phyloP scores from a whole-genome alignment of 2,329 filamentous ascomycete species.

The Colletotrichum sp. region DNA sequence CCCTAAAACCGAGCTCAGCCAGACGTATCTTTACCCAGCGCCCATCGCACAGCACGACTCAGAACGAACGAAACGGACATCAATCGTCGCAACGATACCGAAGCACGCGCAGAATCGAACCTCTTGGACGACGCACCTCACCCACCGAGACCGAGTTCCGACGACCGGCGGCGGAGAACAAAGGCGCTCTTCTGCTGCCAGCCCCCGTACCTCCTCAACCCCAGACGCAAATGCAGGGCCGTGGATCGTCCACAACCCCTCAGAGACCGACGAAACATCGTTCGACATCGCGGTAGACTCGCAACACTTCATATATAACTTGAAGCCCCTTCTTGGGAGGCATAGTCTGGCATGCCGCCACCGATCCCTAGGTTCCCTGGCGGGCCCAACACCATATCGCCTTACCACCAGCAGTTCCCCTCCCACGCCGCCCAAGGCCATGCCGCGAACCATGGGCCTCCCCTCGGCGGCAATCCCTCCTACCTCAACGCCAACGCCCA shows the following conservation, averaged over 20 bases:
- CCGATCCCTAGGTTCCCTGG: conserved; percentile 51
- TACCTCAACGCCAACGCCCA: conserved; percentile 75
- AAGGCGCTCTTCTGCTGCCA: conserved; percentile 14
- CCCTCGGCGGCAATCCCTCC: conserved; percentile 68
- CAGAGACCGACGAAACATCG: background rate
- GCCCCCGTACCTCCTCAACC: background rate
- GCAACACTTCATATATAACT: background rate
- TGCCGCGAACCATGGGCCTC: conserved; percentile 49
- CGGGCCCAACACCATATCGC: conserved; percentile 48
- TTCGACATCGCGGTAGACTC: background rate
- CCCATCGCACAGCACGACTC: background rate
- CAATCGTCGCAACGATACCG: background rate
- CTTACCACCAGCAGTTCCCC: conserved; percentile 56
- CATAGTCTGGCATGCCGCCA: conserved; percentile 41
- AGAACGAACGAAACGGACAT: background rate
- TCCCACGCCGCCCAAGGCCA: conserved; percentile 58
- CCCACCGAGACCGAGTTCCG: background rate
- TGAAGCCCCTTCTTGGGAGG: background rate
- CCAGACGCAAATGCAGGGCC: conserved; percentile 21
- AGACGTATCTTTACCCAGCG: conserved; percentile 11
- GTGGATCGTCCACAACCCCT: conserved; percentile 15
- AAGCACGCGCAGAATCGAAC: background rate
- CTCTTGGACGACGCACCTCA: background rate
- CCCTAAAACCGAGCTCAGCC: conserved; percentile 14
- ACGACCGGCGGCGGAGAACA: conserved; percentile 12